Percentiles rank a stretch among this genome's conserved stretches.
Conservation (phyloP, 768 basidiomycete genomes). For the Rhodotorula sphaerocarpa region DNA sequence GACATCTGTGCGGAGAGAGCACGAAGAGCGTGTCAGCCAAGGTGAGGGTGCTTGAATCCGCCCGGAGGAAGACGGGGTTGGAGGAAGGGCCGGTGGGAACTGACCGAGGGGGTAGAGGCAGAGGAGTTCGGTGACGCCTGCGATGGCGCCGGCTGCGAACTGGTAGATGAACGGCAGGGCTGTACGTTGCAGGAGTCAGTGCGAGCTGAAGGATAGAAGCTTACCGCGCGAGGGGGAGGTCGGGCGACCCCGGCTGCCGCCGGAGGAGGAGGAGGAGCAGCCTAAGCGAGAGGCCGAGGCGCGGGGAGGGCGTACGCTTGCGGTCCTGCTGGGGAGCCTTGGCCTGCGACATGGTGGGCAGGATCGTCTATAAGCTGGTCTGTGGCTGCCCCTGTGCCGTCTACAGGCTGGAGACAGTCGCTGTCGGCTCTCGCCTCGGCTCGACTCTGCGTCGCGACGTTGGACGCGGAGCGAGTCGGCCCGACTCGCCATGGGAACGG, state of each 20-base stretch:
- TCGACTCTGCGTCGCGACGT: no score
- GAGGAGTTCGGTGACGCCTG: constrained; percentile 56
- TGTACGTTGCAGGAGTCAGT: constrained; percentile 13
- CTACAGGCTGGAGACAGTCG: no score
- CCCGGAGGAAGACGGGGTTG: neutral
- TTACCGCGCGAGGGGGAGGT: neutral
- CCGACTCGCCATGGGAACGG: no score
- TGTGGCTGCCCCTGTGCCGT: no score
- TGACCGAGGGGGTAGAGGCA: constrained; percentile 84
- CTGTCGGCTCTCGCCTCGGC: no score
- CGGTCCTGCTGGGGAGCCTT: neutral
- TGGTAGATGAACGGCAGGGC: constrained; percentile 54
- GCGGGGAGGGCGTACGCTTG: constrained; percentile 22
- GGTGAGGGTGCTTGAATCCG: neutral
- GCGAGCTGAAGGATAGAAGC: neutral
- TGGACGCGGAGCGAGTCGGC: no score
- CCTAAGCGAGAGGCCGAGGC: neutral
- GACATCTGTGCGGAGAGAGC: no score
- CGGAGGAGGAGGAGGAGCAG: neutral
- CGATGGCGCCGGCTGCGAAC: constrained; percentile 91
- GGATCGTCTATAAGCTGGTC: no score
- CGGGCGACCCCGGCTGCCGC: no score
- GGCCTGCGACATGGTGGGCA: neutral
- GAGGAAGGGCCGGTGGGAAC: constrained; percentile 36
- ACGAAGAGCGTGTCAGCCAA: neutral